Conservation (phyloP, 495 filamentous ascomycete species). For the Xylaria grammica region DNA sequence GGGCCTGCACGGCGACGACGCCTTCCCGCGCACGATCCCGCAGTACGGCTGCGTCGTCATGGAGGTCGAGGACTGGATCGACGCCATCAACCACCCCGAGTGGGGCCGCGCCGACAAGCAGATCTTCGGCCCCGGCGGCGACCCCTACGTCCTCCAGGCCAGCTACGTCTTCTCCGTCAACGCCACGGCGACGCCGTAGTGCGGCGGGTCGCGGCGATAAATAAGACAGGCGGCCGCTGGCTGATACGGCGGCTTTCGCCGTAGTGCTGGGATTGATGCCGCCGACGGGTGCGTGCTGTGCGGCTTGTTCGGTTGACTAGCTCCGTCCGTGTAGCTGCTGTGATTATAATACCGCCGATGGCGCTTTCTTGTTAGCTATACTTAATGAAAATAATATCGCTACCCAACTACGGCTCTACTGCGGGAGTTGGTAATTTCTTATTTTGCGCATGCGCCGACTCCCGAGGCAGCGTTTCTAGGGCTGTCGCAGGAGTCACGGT, state of each 20-base stretch:
- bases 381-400: conserved; percentile 6
- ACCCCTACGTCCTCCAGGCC: conserved; percentile 67
- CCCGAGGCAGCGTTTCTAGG: no score
- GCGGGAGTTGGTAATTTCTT: no score
- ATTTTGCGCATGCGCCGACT: no score
- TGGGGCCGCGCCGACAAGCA: conserved; percentile 70
- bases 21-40: conserved; percentile 56
- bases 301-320: not conserved
- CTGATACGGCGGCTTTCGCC: not conserved
- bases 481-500: no score
- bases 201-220: conserved; percentile 10
- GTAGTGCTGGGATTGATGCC: not conserved
- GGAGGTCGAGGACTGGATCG: conserved; percentile 75
- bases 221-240: not conserved
- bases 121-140: conserved; percentile 66
- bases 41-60: conserved; percentile 77
- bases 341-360: conserved; percentile 5
- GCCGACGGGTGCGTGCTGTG: not conserved
- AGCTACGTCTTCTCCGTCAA: conserved; percentile 66
- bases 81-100: conserved; percentile 78
- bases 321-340: not conserved
- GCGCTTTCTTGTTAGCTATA: conserved; percentile 1
- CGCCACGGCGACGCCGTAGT: conserved; percentile 35
- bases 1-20: conserved; percentile 49
- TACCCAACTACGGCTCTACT: not conserved